A percentile compares a stretch with the other conserved stretches of the same genome.
phyloP scores from a whole-genome alignment of 192 early-diverging fungal genomes.

The Cladochytrium replicatum region DNA sequence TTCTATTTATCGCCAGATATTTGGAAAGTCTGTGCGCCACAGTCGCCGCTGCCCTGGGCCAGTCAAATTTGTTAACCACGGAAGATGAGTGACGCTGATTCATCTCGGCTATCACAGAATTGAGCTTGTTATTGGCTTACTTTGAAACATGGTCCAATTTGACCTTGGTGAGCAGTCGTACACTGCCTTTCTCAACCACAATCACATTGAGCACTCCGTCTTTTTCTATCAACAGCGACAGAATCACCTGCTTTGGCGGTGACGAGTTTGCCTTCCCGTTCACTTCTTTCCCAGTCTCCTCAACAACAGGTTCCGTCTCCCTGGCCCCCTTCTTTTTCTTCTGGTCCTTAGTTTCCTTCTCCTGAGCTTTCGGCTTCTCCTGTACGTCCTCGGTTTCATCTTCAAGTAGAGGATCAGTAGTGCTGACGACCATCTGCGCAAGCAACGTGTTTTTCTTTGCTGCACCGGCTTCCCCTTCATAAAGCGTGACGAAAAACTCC shows the following conservation, averaged over 20 bases:
- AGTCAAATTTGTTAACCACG: no score
- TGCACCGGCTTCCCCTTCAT: conserved; percentile 62
- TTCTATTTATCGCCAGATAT: no score
- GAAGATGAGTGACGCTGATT: no score
- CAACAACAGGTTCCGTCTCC: conserved; percentile 38
- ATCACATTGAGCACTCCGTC: conserved; percentile 26
- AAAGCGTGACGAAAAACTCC: conserved; percentile 69
- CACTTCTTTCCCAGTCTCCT: conserved; percentile 24
- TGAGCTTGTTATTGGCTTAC: neutral
- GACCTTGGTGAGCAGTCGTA: neutral
- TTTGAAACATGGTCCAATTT: conserved; percentile 1
- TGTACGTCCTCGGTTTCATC: conserved; percentile 31
- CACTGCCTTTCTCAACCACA: conserved; percentile 20
- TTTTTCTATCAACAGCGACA: conserved; percentile 32
- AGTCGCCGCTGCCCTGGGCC: no score
- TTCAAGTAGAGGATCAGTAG: conserved; percentile 41
- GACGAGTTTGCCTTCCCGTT: no score
- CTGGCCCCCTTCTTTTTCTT: conserved; percentile 40
- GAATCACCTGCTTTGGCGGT: no score
- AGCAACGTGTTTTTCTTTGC: conserved; percentile 45
- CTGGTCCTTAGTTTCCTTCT: conserved; percentile 38
- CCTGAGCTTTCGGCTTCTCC: conserved; percentile 35
- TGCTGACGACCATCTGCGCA: conserved; percentile 58
- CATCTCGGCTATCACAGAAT: no score
- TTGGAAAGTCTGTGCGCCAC: no score